Evolutionary conservation across 257 asterid species (phyloP).

Genomic region (Scutellaria galericulata): DNA sequence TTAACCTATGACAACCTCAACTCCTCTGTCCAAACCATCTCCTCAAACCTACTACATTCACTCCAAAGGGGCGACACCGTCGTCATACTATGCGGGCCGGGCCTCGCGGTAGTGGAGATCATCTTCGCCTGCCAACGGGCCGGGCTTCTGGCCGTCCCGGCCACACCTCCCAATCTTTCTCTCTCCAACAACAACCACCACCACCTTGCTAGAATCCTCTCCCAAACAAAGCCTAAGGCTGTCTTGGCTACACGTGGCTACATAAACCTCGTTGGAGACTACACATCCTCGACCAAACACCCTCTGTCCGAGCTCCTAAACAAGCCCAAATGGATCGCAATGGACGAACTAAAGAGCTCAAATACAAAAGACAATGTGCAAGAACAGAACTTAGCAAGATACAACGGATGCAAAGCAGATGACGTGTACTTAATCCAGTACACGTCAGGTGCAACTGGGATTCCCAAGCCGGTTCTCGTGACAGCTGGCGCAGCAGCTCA

Average conservation of each 20-base stretch:
- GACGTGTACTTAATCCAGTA: slow-evolving; percentile 76
- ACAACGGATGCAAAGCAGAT: slow-evolving; percentile 60
- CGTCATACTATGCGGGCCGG: slow-evolving; percentile 61
- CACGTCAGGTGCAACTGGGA: slow-evolving; percentile 82
- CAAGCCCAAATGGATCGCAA: slow-evolving; percentile 54
- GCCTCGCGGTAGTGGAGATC: slow-evolving; percentile 65
- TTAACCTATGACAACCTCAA: slow-evolving; percentile 63
- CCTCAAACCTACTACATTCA: slow-evolving; percentile 44
- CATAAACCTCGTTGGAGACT: slow-evolving; percentile 44
- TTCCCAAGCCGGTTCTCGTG: slow-evolving; percentile 78
- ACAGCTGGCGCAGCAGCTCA: slow-evolving; percentile 93
- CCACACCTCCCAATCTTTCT: slow-evolving; percentile 60
- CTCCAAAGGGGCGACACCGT: slow-evolving; percentile 57
- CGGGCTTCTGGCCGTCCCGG: slow-evolving; percentile 63
- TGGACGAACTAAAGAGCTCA: slow-evolving; percentile 45
- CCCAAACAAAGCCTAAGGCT: slow-evolving; percentile 77
- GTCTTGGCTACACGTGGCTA: slow-evolving; percentile 57
- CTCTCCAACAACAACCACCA: slow-evolving; percentile 38
- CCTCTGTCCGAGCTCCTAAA: slow-evolving; percentile 42
- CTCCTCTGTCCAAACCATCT: slow-evolving; percentile 51
- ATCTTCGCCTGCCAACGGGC: slow-evolving; percentile 80
- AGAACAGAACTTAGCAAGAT: slow-evolving; percentile 5
- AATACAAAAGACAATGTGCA: background rate
- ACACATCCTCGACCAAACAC: slow-evolving; percentile 32
- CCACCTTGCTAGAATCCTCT: slow-evolving; percentile 60